Evolutionary conservation across 805 yeast species (phyloP).

Genomic region (Pichia cabralensis): DNA sequence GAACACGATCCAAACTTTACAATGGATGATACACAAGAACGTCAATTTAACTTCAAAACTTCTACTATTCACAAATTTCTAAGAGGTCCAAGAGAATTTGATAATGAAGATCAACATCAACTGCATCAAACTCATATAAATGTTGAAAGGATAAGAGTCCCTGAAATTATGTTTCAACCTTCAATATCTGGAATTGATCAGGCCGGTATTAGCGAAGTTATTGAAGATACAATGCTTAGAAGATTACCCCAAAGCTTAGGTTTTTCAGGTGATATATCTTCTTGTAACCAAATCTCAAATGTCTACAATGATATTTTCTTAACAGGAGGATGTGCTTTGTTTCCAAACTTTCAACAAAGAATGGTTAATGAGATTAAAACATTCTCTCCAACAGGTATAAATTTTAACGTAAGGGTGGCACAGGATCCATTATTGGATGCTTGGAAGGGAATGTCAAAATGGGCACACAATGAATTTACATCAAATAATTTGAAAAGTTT

Average conservation of each 20-base stretch:
- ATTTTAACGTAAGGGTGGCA: conserved; percentile 53
- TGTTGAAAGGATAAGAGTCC: conserved; percentile 83
- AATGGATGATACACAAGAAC: conserved; percentile 73
- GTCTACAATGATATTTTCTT: conserved; percentile 59
- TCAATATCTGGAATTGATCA: conserved; percentile 91
- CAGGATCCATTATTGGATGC: conserved; percentile 66
- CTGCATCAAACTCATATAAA: conserved; percentile 87
- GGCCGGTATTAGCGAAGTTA: conserved; percentile 80
- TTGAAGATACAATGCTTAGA: conserved; percentile 53
- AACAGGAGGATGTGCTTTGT: conserved; percentile 75
- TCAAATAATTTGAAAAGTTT: conserved; percentile 27
- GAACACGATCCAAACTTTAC: conserved; percentile 81
- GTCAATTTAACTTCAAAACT: conserved; percentile 76
- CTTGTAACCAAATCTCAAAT: conserved; percentile 18
- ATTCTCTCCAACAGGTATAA: conserved; percentile 60
- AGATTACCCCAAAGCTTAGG: conserved; percentile 47
- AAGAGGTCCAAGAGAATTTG: conserved; percentile 83
- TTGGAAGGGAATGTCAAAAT: conserved; percentile 90
- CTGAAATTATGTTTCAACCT: conserved; percentile 90
- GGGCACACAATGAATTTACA: conserved; percentile 44
- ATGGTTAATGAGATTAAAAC: conserved; percentile 58
- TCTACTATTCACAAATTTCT: conserved; percentile 73
- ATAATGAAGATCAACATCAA: conserved; percentile 73
- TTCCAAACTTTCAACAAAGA: conserved; percentile 59
- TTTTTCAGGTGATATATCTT: conserved; percentile 36